Percentiles rank a stretch among this genome's conserved stretches.
Evolutionary conservation across 257 asterid genomes (phyloP).

Genomic region (Knoxia roxburghii): DNA sequence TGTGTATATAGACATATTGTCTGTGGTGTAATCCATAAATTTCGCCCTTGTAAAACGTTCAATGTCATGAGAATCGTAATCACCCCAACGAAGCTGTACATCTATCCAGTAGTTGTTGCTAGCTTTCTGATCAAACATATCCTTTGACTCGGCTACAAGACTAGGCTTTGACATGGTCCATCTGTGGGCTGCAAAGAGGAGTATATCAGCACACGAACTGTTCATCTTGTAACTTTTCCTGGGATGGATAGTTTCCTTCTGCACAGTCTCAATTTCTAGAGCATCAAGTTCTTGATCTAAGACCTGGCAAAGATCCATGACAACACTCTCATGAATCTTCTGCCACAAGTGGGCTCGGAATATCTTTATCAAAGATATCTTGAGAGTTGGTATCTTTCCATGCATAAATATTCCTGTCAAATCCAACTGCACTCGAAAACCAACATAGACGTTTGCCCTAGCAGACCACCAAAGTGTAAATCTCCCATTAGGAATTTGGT

Average conservation of each 20-base stretch:
- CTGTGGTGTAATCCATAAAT: constrained; percentile 97
- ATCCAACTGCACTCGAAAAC: constrained; percentile 99
- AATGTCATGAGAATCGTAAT: constrained; percentile 96
- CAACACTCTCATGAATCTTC: constrained; percentile 98
- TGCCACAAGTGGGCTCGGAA: constrained; percentile 99
- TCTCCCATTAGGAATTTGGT: constrained; percentile 92
- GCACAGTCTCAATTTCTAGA: constrained; percentile 95
- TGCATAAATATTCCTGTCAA: constrained; percentile 98
- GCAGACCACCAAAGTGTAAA: constrained; percentile 99
- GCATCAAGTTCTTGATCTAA: constrained; percentile 98
- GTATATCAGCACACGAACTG: constrained; percentile 96
- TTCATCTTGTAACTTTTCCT: constrained; percentile 99
- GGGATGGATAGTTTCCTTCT: constrained; percentile 97
- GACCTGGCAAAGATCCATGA: constrained; percentile 99
- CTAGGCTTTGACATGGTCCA: constrained; percentile 99
- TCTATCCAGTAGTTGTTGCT: constrained; percentile 98
- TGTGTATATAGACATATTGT: constrained; percentile 97
- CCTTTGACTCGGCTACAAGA: constrained; percentile 96
- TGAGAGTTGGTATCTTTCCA: constrained; percentile 97
- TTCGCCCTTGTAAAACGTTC: constrained; percentile 95
- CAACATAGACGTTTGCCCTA: constrained; percentile 94
- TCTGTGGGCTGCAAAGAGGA: constrained; percentile 98
- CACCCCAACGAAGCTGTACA: constrained; percentile 99
- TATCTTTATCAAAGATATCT: constrained; percentile 93
- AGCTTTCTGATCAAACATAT: constrained; percentile 97